Conservation (phyloP, 139 green algal species). For the Chlamydomonas asymmetrica region DNA sequence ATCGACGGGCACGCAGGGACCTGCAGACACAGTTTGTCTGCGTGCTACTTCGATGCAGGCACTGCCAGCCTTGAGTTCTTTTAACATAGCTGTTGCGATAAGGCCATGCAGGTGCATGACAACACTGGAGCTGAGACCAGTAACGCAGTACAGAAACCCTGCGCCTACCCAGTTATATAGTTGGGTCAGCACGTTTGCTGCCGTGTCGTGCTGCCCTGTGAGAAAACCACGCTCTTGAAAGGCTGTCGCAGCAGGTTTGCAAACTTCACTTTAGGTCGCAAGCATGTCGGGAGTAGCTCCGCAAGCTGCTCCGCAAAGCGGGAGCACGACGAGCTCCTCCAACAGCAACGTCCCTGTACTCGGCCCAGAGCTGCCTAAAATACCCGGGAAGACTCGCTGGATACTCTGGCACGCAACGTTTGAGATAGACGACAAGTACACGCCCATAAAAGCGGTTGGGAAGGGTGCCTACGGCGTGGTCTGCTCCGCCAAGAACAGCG, state of each 20-base stretch:
- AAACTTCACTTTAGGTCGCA: conserved; percentile 12
- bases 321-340: not conserved
- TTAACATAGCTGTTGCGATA: too few species aligned
- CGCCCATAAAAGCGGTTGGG: conserved; percentile 74
- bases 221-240: too few species aligned
- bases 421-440: conserved; percentile 86
- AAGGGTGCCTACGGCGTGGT: conserved; percentile 98
- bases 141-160: too few species aligned
- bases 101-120: too few species aligned
- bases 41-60: too few species aligned
- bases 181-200: not conserved
- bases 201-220: conserved; percentile 10
- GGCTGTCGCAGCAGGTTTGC: conserved; percentile 1
- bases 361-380: conserved; percentile 66
- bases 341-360: conserved; percentile 67
- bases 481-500: conserved; percentile 84
- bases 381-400: conserved; percentile 82
- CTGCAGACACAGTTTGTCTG: too few species aligned
- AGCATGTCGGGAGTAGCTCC: conserved; percentile 4
- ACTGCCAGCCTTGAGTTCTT: too few species aligned
- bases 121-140: too few species aligned
- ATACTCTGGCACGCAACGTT: conserved; percentile 89
- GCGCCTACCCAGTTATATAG: too few species aligned
- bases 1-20: too few species aligned
- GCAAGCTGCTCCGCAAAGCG: conserved; percentile 8